A percentile compares a stretch with the other conserved stretches of the same genome.
Conservation (phyloP, 2,329 filamentous ascomycete genomes). For the Ophiostoma pallidulum region DNA sequence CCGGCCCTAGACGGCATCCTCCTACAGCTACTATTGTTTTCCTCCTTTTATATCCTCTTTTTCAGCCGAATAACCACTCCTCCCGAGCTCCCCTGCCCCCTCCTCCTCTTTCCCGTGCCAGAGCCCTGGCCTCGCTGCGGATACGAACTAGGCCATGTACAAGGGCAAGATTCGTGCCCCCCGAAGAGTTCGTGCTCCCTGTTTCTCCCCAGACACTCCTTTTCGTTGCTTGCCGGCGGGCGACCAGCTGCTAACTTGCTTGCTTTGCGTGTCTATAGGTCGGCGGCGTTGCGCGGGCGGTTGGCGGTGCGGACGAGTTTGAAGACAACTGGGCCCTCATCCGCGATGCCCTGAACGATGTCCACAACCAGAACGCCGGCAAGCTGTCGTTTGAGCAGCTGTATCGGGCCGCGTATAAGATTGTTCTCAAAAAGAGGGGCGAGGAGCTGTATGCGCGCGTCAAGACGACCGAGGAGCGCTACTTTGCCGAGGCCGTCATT, state of each 20-base stretch:
- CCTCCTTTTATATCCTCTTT: neutral
- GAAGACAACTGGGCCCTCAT: conserved; percentile 77
- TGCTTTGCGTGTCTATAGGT: neutral
- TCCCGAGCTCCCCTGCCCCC: no score
- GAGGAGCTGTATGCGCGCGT: conserved; percentile 73
- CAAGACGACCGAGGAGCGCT: conserved; percentile 68
- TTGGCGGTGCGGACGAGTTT: conserved; percentile 60
- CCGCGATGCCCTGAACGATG: conserved; percentile 68
- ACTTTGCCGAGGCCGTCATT: conserved; percentile 68
- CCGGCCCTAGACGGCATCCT: no score
- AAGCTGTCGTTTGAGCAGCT: conserved; percentile 88
- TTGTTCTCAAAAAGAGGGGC: conserved; percentile 82
- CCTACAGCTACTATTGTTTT: no score
- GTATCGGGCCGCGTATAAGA: conserved; percentile 88
- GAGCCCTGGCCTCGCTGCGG: no score
- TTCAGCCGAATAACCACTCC: no score
- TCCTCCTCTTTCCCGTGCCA: no score
- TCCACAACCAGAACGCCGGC: conserved; percentile 87
- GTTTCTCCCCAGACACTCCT: neutral
- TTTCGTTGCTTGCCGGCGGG: neutral
- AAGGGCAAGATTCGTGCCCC: conserved; percentile 55
- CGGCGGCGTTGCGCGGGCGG: neutral
- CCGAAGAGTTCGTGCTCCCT: conserved; percentile 42
- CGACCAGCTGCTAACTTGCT: neutral
- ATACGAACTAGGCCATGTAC: conserved; percentile 13